Evolutionary conservation across 768 basidiomycete species (phyloP).

Genomic region (Leccinum arenicola): DNA sequence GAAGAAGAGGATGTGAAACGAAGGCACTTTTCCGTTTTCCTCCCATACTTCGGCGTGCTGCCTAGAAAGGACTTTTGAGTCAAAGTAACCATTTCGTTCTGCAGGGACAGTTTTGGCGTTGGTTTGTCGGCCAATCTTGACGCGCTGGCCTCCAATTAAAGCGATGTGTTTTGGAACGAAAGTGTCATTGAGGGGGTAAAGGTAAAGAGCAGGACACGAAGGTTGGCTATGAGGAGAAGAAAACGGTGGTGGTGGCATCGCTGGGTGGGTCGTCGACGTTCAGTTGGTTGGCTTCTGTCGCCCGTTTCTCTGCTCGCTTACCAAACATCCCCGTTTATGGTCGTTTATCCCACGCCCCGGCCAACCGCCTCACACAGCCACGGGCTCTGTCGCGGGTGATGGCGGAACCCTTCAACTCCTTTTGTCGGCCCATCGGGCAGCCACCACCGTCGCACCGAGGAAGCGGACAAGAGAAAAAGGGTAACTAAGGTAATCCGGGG

Average conservation of each 20-base stretch:
- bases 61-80: constrained; percentile 90
- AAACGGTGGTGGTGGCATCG: constrained; percentile 35
- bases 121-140: constrained; percentile 94
- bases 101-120: constrained; percentile 92
- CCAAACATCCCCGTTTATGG: not conserved
- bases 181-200: constrained; percentile 93
- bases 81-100: constrained; percentile 95
- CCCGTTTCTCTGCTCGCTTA: constrained; percentile 14
- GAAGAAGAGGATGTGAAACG: not conserved
- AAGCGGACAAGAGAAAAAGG: too few species aligned
- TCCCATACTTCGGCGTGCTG: constrained; percentile 99
- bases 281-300: constrained; percentile 16
- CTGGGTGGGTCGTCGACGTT: constrained; percentile 17
- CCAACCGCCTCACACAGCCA: constrained; percentile 2
- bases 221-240: constrained; percentile 28
- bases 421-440: not conserved
- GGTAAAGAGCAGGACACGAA: constrained; percentile 48
- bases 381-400: not conserved
- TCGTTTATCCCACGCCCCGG: constrained; percentile 11
- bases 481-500: too few species aligned
- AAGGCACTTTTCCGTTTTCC: constrained; percentile 75
- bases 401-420: not conserved
- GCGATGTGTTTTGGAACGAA: constrained; percentile 93
- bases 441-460: too few species aligned
- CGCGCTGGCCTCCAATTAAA: constrained; percentile 60